phyloP scores from a whole-genome alignment of 2,329 filamentous ascomycete genomes.

The Cephalotrichum gorgonifer region DNA sequence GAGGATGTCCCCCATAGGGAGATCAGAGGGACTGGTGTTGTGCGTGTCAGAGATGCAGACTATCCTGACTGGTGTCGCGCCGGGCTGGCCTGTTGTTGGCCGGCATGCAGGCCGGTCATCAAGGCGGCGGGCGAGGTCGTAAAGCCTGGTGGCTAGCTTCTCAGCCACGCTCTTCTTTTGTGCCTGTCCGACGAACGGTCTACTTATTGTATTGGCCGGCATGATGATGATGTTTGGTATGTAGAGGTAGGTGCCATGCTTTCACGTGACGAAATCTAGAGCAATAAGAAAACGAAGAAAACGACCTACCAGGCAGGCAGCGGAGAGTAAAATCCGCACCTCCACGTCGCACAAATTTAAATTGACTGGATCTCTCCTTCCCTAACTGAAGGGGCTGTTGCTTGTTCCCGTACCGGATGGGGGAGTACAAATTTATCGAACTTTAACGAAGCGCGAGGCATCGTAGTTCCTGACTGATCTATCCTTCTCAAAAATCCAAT shows the following conservation, averaged over 20 bases:
- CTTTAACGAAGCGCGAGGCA: too few relatives aligned
- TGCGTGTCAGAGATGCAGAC: constrained; percentile 30
- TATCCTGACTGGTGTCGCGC: neutral
- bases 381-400: too few relatives aligned
- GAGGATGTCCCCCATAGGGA: constrained; percentile 32
- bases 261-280: too few relatives aligned
- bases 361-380: too few relatives aligned
- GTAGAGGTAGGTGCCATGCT: neutral
- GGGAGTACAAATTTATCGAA: too few relatives aligned
- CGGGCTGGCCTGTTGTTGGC: neutral
- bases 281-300: too few relatives aligned
- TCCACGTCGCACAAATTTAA: too few relatives aligned
- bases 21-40: constrained; percentile 18
- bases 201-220: neutral
- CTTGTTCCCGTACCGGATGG: too few relatives aligned
- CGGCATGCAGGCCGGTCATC: neutral
- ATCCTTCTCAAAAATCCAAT: too few relatives aligned
- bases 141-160: neutral
- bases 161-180: neutral
- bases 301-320: too few relatives aligned
- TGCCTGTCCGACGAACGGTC: neutral
- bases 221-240: neutral
- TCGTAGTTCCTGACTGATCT: too few relatives aligned
- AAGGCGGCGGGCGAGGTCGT: neutral
- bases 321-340: neutral